Conservation (phyloP, 1,284 basidiomycete genomes). For the Volvariella surrecta region DNA sequence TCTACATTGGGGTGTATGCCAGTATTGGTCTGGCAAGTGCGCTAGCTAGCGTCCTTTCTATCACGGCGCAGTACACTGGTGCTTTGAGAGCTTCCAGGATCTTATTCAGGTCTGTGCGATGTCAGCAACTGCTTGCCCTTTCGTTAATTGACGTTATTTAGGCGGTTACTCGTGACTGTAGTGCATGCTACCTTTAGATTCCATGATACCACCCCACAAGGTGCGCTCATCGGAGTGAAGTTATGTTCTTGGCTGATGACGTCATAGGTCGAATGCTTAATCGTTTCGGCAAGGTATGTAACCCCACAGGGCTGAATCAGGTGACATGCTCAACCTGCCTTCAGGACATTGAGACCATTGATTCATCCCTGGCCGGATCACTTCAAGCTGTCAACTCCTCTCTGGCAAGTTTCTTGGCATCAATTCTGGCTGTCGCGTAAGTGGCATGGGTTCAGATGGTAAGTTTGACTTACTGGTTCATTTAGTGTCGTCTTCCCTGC, state of each 20-base stretch:
- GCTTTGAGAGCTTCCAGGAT: constrained; percentile 50
- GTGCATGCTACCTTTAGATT: constrained; percentile 48
- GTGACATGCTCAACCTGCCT: background rate
- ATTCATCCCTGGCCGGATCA: constrained; percentile 59
- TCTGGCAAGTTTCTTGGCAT: constrained; percentile 63
- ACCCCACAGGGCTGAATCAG: background rate
- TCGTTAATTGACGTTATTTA: constrained; percentile 9
- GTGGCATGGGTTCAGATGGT: constrained; percentile 12
- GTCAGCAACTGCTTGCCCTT: background rate
- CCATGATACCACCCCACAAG: constrained; percentile 38
- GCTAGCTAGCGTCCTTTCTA: constrained; percentile 34
- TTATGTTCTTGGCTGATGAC: constrained; percentile 2
- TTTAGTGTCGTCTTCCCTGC: constrained; percentile 56
- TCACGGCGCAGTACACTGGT: constrained; percentile 50
- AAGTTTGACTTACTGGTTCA: constrained; percentile 3
- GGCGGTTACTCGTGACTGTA: constrained; percentile 44
- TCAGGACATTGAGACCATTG: constrained; percentile 74
- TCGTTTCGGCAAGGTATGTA: constrained; percentile 49
- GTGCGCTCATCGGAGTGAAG: constrained; percentile 12
- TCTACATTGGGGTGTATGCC: constrained; percentile 57
- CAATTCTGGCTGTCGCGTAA: constrained; percentile 54
- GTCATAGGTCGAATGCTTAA: constrained; percentile 50
- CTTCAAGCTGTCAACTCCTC: constrained; percentile 68
- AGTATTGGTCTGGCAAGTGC: constrained; percentile 42
- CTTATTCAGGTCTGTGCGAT: constrained; percentile 38